A percentile compares a stretch with the other conserved stretches of the same genome.
phyloP scores from a whole-genome alignment of 805 yeast genomes.

The Tetrapisispora taiwanensis region DNA sequence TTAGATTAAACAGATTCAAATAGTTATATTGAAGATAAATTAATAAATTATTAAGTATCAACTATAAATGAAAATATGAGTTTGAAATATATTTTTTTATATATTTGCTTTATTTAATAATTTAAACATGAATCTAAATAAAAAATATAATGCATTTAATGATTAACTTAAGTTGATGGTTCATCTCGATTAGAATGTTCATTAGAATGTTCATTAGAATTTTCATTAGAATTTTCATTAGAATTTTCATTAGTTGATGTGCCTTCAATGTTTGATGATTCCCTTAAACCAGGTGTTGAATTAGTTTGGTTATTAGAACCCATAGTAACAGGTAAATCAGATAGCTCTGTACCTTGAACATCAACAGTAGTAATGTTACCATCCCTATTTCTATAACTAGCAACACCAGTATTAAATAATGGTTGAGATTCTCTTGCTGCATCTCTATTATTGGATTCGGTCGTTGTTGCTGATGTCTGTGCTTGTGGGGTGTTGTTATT shows the following conservation, averaged over 20 bases:
- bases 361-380: constrained; percentile 22
- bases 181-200: neutral
- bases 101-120: too few relatives aligned
- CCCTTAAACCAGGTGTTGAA: neutral
- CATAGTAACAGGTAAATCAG: neutral
- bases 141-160: neutral
- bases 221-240: neutral
- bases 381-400: constrained; percentile 22
- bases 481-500: neutral
- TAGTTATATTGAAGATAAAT: too few relatives aligned
- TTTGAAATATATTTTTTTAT: too few relatives aligned
- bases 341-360: neutral
- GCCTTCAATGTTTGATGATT: too few relatives aligned
- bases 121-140: neutral
- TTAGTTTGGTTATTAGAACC: neutral
- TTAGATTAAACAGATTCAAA: too few relatives aligned
- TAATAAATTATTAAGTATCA: too few relatives aligned
- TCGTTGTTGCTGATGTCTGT: neutral
- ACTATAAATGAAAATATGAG: too few relatives aligned
- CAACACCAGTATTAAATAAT: constrained; percentile 26
- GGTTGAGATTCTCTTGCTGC: neutral
- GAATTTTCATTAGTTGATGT: neutral
- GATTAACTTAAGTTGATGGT: neutral
- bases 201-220: neutral
- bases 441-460: neutral